Percentiles rank a stretch among this genome's conserved stretches.
These are phyloP conservation scores for Amanita polypyramis DNA, from an alignment of 768 basidiomycete species.

Conservation along the genomic window DNA sequence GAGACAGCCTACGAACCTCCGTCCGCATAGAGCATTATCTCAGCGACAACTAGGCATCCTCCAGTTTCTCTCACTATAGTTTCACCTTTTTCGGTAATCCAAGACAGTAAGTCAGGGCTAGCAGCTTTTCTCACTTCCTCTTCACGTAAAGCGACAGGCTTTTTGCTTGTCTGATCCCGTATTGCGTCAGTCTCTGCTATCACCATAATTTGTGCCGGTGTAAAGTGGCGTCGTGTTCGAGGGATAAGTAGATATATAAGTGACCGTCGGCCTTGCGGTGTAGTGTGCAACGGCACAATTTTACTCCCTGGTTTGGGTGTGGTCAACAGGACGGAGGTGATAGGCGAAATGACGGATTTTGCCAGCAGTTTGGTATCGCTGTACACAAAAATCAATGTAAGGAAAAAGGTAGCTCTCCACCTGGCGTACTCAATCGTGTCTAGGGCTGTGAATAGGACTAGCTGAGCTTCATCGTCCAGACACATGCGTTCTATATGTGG, in stretches of 20 bases:
- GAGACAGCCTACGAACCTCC: conserved; percentile 47
- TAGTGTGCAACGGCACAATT: conserved; percentile 30
- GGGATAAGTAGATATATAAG: conserved; percentile 79
- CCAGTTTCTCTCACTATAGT: conserved; percentile 64
- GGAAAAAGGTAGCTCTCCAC: not conserved
- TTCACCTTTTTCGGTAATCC: conserved; percentile 54
- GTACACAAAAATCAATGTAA: not conserved
- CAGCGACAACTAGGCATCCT: conserved; percentile 67
- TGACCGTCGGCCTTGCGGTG: conserved; percentile 70
- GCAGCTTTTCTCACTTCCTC: conserved; percentile 67
- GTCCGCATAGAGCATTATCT: conserved; percentile 78
- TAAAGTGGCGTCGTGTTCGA: conserved; percentile 78
- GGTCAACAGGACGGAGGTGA: conserved; percentile 56
- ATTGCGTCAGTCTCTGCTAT: conserved; percentile 67
- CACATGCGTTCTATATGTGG: conserved; percentile 87
- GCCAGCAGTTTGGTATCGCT: conserved; percentile 87
- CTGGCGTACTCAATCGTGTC: conserved; percentile 76
- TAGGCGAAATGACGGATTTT: conserved; percentile 68
- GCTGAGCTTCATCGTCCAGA: conserved; percentile 80
- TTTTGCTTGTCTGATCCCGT: conserved; percentile 76
- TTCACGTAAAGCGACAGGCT: conserved; percentile 49
- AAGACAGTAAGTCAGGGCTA: conserved; percentile 63
- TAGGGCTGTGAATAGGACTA: conserved; percentile 81
- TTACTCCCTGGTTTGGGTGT: conserved; percentile 43
- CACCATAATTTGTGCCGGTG: conserved; percentile 62